Conservation (phyloP, 2,329 filamentous ascomycete genomes). For the Cladosporium sphaerospermum region DNA sequence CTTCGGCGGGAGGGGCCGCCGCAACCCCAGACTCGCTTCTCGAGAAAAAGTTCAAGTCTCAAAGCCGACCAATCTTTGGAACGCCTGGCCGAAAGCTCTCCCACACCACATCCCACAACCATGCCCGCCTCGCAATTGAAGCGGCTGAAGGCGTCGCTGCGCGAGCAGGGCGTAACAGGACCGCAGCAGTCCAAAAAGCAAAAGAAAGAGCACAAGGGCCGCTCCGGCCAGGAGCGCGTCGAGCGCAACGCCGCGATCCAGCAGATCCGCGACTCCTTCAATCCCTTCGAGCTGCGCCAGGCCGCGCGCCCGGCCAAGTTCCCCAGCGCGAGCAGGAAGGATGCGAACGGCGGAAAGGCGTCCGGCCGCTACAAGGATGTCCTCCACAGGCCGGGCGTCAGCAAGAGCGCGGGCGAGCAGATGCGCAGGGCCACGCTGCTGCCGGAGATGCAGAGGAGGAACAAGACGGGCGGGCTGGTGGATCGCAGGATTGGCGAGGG, state of each 20-base stretch:
- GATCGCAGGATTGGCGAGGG: conserved; percentile 95
- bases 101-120: conserved; percentile 1
- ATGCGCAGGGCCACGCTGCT: conserved; percentile 75
- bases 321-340: conserved; percentile 46
- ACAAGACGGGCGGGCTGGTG: conserved; percentile 86
- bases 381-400: conserved; percentile 71
- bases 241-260: conserved; percentile 72
- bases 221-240: conserved; percentile 65
- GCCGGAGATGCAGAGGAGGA: conserved; percentile 81
- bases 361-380: conserved; percentile 48
- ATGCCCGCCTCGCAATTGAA: conserved; percentile 98
- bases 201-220: conserved; percentile 60
- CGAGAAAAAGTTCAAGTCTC: conserved; percentile 10
- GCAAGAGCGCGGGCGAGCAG: conserved; percentile 82
- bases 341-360: conserved; percentile 35
- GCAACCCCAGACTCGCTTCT: conserved; percentile 5
- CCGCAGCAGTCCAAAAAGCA: conserved; percentile 95
- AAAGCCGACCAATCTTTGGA: not conserved
- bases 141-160: conserved; percentile 83
- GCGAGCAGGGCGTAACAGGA: conserved; percentile 82
- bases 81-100: not conserved
- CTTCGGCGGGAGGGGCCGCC: too few relatives aligned
- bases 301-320: conserved; percentile 71
- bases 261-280: conserved; percentile 90
- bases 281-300: conserved; percentile 91